phyloP scores from a whole-genome alignment of 169 alveolate species.

The Condylostoma magnum region DNA sequence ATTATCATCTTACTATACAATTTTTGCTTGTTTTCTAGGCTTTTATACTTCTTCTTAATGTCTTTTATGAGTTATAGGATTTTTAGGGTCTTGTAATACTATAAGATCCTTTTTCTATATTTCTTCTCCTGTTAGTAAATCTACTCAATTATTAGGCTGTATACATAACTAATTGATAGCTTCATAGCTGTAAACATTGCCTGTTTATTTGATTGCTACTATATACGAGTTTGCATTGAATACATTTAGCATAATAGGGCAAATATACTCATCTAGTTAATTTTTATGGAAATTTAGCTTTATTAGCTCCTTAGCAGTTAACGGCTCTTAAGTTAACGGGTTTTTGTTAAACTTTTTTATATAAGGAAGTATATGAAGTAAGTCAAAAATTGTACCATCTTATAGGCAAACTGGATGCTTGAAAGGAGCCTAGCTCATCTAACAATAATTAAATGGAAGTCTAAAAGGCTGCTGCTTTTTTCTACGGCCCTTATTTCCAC shows the following conservation, averaged over 20 bases:
- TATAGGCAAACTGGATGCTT: constrained; percentile 63
- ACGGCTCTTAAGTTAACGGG: constrained; percentile 67
- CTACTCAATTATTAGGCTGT: constrained; percentile 54
- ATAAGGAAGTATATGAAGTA: constrained; percentile 63
- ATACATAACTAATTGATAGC: constrained; percentile 52
- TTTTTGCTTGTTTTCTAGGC: constrained; percentile 9
- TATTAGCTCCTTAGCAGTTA: constrained; percentile 55
- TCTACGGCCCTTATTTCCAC: constrained; percentile 47
- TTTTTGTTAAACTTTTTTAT: constrained; percentile 57
- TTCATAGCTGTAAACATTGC: constrained; percentile 63
- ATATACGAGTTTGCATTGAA: constrained; percentile 65
- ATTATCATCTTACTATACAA: constrained; percentile 26
- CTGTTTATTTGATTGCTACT: constrained; percentile 68
- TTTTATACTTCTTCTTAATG: constrained; percentile 37
- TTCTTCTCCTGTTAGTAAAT: constrained; percentile 50
- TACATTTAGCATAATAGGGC: constrained; percentile 67
- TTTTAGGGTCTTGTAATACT: constrained; percentile 52
- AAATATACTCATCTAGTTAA: constrained; percentile 62
- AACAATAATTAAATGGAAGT: constrained; percentile 71
- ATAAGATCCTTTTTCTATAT: constrained; percentile 44
- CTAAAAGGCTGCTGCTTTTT: constrained; percentile 35
- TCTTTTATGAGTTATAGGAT: constrained; percentile 13
- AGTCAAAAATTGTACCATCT: constrained; percentile 57
- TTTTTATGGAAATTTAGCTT: constrained; percentile 58
- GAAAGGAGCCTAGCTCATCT: constrained; percentile 58